Conservation (phyloP, 129 eudicot genomes). For the Cynara cardunculus region DNA sequence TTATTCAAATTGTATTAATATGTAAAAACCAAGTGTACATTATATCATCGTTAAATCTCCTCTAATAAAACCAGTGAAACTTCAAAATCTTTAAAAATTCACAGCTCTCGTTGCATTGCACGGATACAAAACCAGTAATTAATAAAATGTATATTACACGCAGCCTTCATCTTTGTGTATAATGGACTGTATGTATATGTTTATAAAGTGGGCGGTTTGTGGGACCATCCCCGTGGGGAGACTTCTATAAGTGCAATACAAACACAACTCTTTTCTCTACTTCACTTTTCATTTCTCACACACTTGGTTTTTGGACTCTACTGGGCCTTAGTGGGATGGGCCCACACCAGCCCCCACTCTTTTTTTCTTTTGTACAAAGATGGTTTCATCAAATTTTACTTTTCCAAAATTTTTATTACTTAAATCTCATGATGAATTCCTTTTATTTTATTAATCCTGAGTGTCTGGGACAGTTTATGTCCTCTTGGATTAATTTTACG, state of each 20-base stretch:
- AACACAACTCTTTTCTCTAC: constrained; percentile 6
- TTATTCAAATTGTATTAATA: no score
- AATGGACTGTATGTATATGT: neutral
- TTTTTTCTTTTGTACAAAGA: neutral
- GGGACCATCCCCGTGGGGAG: neutral
- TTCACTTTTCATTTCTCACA: neutral
- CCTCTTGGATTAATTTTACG: no score
- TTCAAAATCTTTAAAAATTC: no score
- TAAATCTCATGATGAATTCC: neutral
- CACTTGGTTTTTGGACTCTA: constrained; percentile 2
- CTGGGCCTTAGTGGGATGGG: constrained; percentile 6
- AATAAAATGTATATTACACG: neutral
- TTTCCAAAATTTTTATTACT: neutral
- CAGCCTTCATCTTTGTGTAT: neutral
- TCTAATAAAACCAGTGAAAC: no score
- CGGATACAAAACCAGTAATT: no score
- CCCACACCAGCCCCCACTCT: neutral
- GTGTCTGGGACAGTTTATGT: no score
- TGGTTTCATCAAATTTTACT: neutral
- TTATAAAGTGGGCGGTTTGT: constrained; percentile 18
- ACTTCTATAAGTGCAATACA: constrained; percentile 14
- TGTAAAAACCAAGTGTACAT: no score
- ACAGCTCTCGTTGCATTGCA: no score
- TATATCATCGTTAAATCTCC: no score
- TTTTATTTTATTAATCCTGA: no score